Conservation (phyloP, 768 basidiomycete species). For the Lenzites betulinus region DNA sequence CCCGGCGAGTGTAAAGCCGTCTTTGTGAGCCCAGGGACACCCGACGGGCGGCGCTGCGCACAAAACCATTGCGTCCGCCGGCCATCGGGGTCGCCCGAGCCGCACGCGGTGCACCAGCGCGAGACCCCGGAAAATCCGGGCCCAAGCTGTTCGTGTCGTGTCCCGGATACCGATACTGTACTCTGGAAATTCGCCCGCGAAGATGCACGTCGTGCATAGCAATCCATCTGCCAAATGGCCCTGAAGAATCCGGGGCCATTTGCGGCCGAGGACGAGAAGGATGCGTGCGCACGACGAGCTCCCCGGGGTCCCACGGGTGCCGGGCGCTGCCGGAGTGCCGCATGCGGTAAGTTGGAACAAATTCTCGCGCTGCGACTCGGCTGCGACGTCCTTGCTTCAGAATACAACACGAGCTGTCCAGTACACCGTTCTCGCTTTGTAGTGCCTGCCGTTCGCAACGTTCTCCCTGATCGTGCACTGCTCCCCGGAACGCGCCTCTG, state of each 20-base stretch:
- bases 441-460: background rate
- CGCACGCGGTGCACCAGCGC: background rate
- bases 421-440: background rate
- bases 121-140: background rate
- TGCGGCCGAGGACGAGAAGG: too few relatives aligned
- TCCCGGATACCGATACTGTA: too few relatives aligned
- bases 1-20: background rate
- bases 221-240: too few relatives aligned
- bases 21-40: background rate
- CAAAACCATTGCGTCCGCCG: too few relatives aligned
- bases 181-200: too few relatives aligned
- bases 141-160: too few relatives aligned
- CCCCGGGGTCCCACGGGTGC: background rate
- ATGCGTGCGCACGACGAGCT: background rate
- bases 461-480: background rate
- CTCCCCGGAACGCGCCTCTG: background rate
- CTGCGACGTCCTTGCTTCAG: too few relatives aligned
- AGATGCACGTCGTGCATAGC: too few relatives aligned
- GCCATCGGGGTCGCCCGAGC: background rate
- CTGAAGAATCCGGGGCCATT: too few relatives aligned
- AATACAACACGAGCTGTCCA: background rate
- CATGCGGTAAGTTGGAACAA: conserved; percentile 3
- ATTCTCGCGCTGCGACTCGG: background rate
- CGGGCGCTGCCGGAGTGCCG: conserved; percentile 1
- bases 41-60: too few relatives aligned